Conservation (phyloP, 495 filamentous ascomycete species). For the Penicillium ucsense region DNA sequence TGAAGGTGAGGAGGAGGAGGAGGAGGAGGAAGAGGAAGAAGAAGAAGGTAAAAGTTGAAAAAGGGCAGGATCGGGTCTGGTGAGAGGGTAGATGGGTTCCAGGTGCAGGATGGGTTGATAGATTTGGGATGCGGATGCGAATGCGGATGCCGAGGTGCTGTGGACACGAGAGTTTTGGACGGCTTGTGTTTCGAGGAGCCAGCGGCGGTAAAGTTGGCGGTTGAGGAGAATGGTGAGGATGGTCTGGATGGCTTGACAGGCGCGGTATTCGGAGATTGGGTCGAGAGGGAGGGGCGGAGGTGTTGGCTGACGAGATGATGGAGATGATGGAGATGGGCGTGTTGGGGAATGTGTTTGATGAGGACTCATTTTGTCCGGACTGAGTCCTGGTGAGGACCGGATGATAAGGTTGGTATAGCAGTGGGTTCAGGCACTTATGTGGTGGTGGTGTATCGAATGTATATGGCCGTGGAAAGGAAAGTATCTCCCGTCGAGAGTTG, state of each 20-base stretch:
- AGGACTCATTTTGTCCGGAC: not conserved
- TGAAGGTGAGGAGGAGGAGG: not conserved
- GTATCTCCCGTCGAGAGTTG: too few relatives aligned
- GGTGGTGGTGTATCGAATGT: too few relatives aligned
- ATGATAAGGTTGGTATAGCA: too few relatives aligned
- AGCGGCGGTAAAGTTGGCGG: constrained; percentile 18
- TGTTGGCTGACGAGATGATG: not conserved
- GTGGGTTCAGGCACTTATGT: too few relatives aligned
- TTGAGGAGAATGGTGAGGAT: constrained; percentile 18
- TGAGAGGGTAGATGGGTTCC: constrained; percentile 11
- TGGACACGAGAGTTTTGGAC: constrained; percentile 7
- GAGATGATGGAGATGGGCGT: not conserved
- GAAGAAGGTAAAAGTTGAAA: too few relatives aligned
- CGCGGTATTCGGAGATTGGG: constrained; percentile 17
- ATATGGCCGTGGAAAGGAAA: too few relatives aligned
- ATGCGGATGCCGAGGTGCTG: too few relatives aligned
- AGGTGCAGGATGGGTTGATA: constrained; percentile 16
- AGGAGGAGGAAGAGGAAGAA: too few relatives aligned
- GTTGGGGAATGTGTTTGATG: not conserved
- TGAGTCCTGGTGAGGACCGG: too few relatives aligned
- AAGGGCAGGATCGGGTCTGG: constrained; percentile 2
- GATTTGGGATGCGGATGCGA: not conserved
- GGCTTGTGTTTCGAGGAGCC: constrained; percentile 15
- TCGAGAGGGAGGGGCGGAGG: constrained; percentile 4
- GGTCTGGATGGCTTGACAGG: constrained; percentile 14